Conservation (phyloP, 805 yeast genomes). For the Monosporozyma siamensis region DNA sequence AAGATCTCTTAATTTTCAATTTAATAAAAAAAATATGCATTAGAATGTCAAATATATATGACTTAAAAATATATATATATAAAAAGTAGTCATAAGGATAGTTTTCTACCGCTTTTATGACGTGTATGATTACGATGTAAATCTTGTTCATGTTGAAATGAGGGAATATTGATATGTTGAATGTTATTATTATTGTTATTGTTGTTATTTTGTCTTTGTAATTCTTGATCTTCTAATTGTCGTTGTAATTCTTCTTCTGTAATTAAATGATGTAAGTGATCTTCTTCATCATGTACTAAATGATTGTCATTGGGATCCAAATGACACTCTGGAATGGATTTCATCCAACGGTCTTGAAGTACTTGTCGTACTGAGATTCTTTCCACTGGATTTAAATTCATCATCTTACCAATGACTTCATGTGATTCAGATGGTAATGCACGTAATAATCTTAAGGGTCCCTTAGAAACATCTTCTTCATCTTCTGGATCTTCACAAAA, state of each 20-base stretch:
- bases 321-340: slow-evolving; percentile 46
- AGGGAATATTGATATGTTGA: background rate
- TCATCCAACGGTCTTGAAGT: slow-evolving; percentile 47
- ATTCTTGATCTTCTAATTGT: slow-evolving; percentile 14
- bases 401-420: slow-evolving; percentile 52
- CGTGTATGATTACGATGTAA: background rate
- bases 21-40: too few species aligned
- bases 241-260: slow-evolving; percentile 52
- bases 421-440: slow-evolving; percentile 63
- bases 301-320: slow-evolving; percentile 4
- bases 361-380: slow-evolving; percentile 55
- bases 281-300: slow-evolving; percentile 16
- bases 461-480: slow-evolving; percentile 40
- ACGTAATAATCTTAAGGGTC: slow-evolving; percentile 65
- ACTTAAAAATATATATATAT: background rate
- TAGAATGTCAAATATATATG: too few species aligned
- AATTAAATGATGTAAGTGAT: slow-evolving; percentile 58
- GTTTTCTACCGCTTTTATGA: background rate
- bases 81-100: background rate
- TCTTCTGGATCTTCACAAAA: slow-evolving; percentile 41
- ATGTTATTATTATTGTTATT: background rate
- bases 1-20: too few species aligned
- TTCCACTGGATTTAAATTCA: slow-evolving; percentile 46
- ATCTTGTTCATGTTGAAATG: slow-evolving; percentile 1
- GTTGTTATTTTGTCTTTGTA: background rate